Percentiles rank a stretch among this genome's conserved stretches.
Conservation (phyloP, 352 stramenopile species). For the Phytophthora sp. region DNA sequence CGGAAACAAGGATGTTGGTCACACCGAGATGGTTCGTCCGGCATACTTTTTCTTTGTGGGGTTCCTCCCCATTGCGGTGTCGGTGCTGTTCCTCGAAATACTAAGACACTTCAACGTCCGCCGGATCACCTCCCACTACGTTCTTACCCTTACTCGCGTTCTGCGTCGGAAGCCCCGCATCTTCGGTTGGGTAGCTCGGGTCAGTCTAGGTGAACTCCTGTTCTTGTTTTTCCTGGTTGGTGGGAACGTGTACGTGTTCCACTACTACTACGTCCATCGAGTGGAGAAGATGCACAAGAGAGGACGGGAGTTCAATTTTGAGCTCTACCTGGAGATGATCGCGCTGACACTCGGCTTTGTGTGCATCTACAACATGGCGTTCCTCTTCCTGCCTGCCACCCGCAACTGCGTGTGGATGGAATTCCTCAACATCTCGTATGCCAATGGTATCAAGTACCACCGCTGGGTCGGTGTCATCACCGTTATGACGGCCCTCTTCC, state of each 20-base stretch:
- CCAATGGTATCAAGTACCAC: slow-evolving; percentile 61
- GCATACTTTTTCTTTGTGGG: slow-evolving; percentile 58
- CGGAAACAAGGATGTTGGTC: slow-evolving; percentile 7
- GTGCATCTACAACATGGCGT: slow-evolving; percentile 58
- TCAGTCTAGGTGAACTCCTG: slow-evolving; percentile 41
- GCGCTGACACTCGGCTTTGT: slow-evolving; percentile 39
- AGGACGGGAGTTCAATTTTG: slow-evolving; percentile 30
- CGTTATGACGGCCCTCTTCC: slow-evolving; percentile 41
- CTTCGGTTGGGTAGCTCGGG: slow-evolving; percentile 40
- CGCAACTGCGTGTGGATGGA: slow-evolving; percentile 64
- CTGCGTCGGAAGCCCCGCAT: slow-evolving; percentile 51
- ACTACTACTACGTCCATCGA: slow-evolving; percentile 11
- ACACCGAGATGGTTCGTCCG: slow-evolving; percentile 57
- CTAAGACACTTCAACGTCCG: slow-evolving; percentile 45
- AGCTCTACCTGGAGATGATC: slow-evolving; percentile 36
- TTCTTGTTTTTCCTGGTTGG: slow-evolving; percentile 26
- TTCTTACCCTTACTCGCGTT: slow-evolving; percentile 35
- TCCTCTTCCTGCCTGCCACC: slow-evolving; percentile 51
- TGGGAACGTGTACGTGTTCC: slow-evolving; percentile 40
- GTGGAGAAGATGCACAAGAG: slow-evolving; percentile 7
- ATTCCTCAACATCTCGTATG: slow-evolving; percentile 62
- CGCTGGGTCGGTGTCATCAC: slow-evolving; percentile 48
- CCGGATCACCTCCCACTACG: slow-evolving; percentile 34
- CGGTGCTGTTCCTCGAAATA: slow-evolving; percentile 45
- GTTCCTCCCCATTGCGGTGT: slow-evolving; percentile 44